These are phyloP conservation scores for Sungouiozyma ichnusensis DNA, from an alignment of 805 yeast species.

Conservation along the genomic window DNA sequence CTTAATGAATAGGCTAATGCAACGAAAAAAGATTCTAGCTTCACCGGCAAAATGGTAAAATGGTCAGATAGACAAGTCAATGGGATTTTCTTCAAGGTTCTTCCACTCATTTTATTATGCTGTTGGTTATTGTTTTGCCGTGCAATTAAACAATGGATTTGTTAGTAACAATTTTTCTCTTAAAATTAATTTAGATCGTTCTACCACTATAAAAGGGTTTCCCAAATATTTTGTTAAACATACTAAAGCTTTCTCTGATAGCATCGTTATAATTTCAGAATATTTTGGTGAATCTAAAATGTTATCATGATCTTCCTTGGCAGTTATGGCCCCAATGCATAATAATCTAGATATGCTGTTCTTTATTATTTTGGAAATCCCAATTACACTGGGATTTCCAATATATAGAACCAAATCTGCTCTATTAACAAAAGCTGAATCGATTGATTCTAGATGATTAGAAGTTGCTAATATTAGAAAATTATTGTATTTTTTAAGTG, in stretches of 20 bases:
- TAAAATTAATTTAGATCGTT: too few species aligned
- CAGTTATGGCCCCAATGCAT: conserved; percentile 7
- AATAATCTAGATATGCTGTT: conserved; percentile 22
- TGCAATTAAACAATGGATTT: neutral
- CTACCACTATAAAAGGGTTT: neutral
- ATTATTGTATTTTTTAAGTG: conserved; percentile 28
- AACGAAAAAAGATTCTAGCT: conserved; percentile 15
- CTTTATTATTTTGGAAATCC: conserved; percentile 24
- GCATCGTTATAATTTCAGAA: conserved; percentile 6
- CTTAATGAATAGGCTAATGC: conserved; percentile 15
- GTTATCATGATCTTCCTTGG: conserved; percentile 1
- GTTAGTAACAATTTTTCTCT: neutral
- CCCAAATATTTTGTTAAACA: conserved; percentile 6
- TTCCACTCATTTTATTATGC: conserved; percentile 22
- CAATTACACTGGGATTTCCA: conserved; percentile 27
- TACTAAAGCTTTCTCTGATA: conserved; percentile 21
- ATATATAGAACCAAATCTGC: conserved; percentile 31
- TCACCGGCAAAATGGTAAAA: conserved; percentile 18
- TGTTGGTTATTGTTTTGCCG: conserved; percentile 9
- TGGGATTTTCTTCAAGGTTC: conserved; percentile 23
- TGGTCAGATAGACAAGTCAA: conserved; percentile 22
- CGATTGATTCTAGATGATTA: conserved; percentile 31
- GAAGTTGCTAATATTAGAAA: conserved; percentile 34
- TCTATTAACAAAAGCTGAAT: conserved; percentile 37
- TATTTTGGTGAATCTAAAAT: conserved; percentile 5